Evolutionary conservation across 1,284 basidiomycete genomes (phyloP).

Genomic region (Mycena citricolor): DNA sequence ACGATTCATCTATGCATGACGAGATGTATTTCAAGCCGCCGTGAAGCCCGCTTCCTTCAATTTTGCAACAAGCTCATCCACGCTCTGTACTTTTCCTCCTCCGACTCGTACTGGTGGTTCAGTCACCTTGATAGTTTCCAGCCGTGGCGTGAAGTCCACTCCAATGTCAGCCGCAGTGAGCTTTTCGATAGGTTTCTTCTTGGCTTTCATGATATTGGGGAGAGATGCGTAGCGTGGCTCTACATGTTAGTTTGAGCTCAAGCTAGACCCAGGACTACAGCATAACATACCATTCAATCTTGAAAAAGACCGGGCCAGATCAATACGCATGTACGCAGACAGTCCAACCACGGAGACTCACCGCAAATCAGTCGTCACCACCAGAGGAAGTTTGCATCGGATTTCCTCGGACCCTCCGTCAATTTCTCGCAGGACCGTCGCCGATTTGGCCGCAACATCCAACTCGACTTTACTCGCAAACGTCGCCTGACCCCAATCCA

Average conservation of each 20-base stretch:
- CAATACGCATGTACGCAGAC: not conserved
- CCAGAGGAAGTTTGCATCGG: conserved; percentile 77
- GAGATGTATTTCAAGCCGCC: conserved; percentile 31
- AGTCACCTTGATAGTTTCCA: conserved; percentile 89
- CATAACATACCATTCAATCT: conserved; percentile 58
- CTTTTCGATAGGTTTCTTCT: conserved; percentile 97
- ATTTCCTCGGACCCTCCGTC: conserved; percentile 93
- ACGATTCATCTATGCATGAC: too few relatives aligned
- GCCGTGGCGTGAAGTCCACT: conserved; percentile 76
- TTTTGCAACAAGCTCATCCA: conserved; percentile 89
- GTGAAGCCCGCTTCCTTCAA: conserved; percentile 88
- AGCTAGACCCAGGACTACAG: too few relatives aligned
- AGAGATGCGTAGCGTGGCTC: conserved; percentile 94
- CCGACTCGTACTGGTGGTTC: conserved; percentile 92
- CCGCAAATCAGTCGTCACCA: conserved; percentile 90
- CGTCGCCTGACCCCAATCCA: conserved; percentile 93
- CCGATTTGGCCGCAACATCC: conserved; percentile 67
- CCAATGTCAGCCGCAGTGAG: conserved; percentile 79
- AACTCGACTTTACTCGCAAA: conserved; percentile 92
- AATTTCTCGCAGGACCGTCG: conserved; percentile 85
- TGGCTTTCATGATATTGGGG: conserved; percentile 98
- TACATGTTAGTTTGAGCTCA: conserved; percentile 30
- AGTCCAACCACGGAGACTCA: conserved; percentile 9
- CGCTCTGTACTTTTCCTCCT: conserved; percentile 87
- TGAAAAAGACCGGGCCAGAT: conserved; percentile 8